A percentile compares a stretch with the other conserved stretches of the same genome.
Conservation (phyloP, 305 asterid genomes). For the Solanum hybrid region DNA sequence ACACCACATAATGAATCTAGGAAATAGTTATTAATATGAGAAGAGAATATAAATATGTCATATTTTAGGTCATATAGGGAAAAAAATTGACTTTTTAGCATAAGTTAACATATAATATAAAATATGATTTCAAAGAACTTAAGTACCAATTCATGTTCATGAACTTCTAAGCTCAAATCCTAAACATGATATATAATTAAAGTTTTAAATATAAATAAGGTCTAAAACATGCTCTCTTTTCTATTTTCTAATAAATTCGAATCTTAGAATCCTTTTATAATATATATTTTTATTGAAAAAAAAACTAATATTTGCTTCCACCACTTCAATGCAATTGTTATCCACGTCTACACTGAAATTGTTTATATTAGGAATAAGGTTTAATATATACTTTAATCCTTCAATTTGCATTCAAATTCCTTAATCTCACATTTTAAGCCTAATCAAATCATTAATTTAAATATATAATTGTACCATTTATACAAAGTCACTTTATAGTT, state of each 20-base stretch:
- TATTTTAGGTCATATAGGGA: neutral
- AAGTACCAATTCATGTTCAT: neutral
- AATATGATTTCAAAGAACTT: neutral
- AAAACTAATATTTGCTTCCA: neutral
- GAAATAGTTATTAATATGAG: neutral
- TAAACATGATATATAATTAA: neutral
- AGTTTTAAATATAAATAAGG: neutral
- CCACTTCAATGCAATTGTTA: neutral
- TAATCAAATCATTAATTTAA: neutral
- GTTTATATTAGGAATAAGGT: neutral
- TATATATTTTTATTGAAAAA: too few relatives aligned
- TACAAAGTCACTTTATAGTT: neutral
- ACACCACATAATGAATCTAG: neutral
- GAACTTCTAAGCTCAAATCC: neutral
- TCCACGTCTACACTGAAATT: neutral
- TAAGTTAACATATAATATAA: neutral
- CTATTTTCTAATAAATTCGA: neutral
- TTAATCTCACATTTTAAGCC: neutral
- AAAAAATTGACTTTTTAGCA: neutral
- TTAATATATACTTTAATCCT: neutral
- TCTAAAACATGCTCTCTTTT: neutral
- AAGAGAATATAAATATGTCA: neutral
- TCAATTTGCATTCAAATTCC: neutral
- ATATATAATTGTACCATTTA: neutral
- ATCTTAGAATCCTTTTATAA: neutral